Base-by-base conservation (phyloP, 805 yeast species). In the Scheffersomyces lignosus region DNA sequence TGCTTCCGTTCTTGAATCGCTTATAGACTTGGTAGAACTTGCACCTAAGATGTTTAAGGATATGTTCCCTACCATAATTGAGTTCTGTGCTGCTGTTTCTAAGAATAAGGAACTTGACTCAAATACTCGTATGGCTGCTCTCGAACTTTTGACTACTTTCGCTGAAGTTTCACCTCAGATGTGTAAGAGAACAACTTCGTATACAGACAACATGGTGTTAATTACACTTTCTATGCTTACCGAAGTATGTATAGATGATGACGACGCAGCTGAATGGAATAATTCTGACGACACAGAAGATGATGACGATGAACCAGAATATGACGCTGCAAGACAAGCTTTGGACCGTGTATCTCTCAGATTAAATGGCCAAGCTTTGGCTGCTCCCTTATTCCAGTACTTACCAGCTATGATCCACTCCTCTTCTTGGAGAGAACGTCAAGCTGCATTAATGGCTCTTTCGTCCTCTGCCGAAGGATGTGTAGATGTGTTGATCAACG, bases 381-480 rank as follows among this genome's bases (percentile, higher is more conserved):
- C 95, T 9, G 83, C 81, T 14, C 95, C 96, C 13, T 70, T 93
- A 38, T 93, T 93, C 68, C 86, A 84, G 56, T 84, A 78, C 58
- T 71, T 93, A 40, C 96, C 96, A 14, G 79, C 77, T 39, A 87
- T 93, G 96, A 63, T 87, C 15, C 68, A 69, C 37, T 82, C 95
- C 1, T 57, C 68, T 22, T 77, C 79, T 43, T 93, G 99, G 99
- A 82, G 95, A 60, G 95, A 89, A 59, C 83, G 96, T 44, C 96
- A 90, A 59, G 99, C 96, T 16, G 96, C 97, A 2, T 67, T 93
- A 38, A 93, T 93, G 98, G 97, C 97, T 0, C 69, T 93, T 18
- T 89, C 97, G 0, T 82, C 96, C 4, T 96, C 96, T 15, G 97
- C 97, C 27, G 99, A 93, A 68, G 99, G 99, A 34, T 91, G 98